These are phyloP conservation scores for Penicillium daleae DNA, from an alignment of 495 filamentous ascomycete genomes.

Conservation along the genomic window DNA sequence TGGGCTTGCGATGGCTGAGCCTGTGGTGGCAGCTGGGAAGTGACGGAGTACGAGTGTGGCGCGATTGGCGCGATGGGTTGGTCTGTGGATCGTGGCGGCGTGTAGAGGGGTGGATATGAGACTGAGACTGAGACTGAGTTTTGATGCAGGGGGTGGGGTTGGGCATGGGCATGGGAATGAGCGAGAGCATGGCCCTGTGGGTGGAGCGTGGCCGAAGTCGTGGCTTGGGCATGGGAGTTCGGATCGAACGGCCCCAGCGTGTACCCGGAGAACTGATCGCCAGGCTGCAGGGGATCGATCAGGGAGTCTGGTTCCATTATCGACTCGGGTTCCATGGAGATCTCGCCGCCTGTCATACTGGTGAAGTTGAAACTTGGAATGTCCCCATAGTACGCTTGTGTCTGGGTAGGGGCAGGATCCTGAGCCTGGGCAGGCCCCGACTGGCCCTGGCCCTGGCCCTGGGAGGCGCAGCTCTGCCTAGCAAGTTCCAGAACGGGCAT, in stretches of 20 bases:
- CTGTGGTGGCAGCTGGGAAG: conserved; percentile 21
- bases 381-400: conserved; percentile 20
- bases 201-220: conserved; percentile 21
- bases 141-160: conserved; percentile 32
- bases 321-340: conserved; percentile 38
- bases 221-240: conserved; percentile 3
- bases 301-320: conserved; percentile 30
- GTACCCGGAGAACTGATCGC: conserved; percentile 23
- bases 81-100: conserved; percentile 26
- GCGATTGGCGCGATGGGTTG: conserved; percentile 26
- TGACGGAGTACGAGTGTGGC: conserved; percentile 32
- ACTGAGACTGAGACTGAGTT: conserved; percentile 41
- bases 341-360: conserved; percentile 32
- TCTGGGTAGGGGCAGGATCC: conserved; percentile 4
- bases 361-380: conserved; percentile 24
- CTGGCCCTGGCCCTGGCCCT: conserved; percentile 13
- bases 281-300: conserved; percentile 14
- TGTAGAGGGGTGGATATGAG: conserved; percentile 47
- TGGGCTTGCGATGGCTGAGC: no score
- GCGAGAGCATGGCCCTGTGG: conserved; percentile 6
- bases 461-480: conserved; percentile 35
- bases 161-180: background rate
- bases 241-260: conserved; percentile 21
- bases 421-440: background rate
- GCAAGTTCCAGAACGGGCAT: conserved; percentile 82